Evolutionary conservation across 179 eudicot genomes (phyloP).

Genomic region (Drosera spatulata): DNA sequence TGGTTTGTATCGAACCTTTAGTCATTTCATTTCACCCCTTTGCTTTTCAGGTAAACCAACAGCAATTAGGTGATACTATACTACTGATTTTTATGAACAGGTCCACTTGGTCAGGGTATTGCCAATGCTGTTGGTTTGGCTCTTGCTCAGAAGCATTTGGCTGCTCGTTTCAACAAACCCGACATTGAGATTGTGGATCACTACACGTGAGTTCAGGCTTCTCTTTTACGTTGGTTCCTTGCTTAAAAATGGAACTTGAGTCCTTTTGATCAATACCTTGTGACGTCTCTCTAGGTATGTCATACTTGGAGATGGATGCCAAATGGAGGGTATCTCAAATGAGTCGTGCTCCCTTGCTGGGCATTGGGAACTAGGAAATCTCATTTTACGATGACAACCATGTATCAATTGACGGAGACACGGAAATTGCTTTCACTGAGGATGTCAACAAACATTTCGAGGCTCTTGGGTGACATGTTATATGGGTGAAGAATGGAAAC

Average conservation of each 20-base stretch:
- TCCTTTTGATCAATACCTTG: not conserved
- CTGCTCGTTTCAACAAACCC: conserved; percentile 97
- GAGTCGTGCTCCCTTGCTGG: conserved; percentile 61
- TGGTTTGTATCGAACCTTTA: conserved; percentile 23
- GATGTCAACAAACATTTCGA: conserved; percentile 34
- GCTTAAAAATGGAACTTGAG: not conserved
- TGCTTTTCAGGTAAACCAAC: too few species aligned
- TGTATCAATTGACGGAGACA: conserved; percentile 46
- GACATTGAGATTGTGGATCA: conserved; percentile 87
- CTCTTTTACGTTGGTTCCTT: not conserved
- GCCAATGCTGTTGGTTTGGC: conserved; percentile 99
- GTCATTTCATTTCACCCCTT: not conserved
- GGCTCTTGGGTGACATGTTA: conserved; percentile 55
- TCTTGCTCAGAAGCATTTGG: conserved; percentile 96
- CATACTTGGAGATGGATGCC: conserved; percentile 63
- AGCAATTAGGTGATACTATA: too few species aligned
- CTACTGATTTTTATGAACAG: conserved; percentile 27
- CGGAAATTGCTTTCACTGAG: conserved; percentile 48
- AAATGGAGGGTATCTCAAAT: conserved; percentile 55
- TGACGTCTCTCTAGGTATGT: conserved; percentile 21
- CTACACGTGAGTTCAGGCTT: conserved; percentile 49
- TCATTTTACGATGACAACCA: conserved; percentile 56
- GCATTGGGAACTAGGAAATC: conserved; percentile 57
- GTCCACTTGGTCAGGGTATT: conserved; percentile 99
- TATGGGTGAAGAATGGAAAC: conserved; percentile 50